Conservation (phyloP, 139 green algal genomes). For the Deuterostichococcus epilithicus region DNA sequence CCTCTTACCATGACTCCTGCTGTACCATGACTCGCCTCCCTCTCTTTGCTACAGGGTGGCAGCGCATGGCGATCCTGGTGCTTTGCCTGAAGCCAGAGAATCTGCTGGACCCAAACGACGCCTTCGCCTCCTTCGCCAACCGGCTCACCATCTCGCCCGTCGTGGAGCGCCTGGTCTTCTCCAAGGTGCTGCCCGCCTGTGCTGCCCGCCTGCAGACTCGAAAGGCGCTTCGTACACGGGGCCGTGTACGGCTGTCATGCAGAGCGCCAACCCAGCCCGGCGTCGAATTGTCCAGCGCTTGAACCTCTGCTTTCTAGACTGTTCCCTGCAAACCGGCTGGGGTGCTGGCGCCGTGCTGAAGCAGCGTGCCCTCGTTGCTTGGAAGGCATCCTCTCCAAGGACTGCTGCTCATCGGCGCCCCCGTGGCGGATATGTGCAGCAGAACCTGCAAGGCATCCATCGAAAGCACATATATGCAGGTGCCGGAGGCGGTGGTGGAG, state of each 20-base stretch:
- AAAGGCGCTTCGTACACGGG: not conserved
- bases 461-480: too few species aligned
- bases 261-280: not conserved
- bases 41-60: constrained; percentile 74
- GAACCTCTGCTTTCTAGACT: not conserved
- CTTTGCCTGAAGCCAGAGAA: constrained; percentile 82
- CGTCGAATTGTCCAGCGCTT: not conserved
- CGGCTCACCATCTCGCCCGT: constrained; percentile 84
- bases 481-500: constrained; percentile 17
- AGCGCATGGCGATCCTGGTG: constrained; percentile 86
- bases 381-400: too few species aligned
- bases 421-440: too few species aligned
- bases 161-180: constrained; percentile 86
- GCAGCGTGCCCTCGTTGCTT: too few species aligned
- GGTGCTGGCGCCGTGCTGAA: too few species aligned
- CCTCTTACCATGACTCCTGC: too few species aligned
- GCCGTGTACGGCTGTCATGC: not conserved
- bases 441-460: too few species aligned
- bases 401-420: too few species aligned
- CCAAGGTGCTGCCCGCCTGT: constrained; percentile 43
- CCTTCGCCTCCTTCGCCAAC: constrained; percentile 51
- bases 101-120: constrained; percentile 61
- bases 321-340: not conserved
- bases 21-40: too few species aligned
- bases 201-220: not conserved